These are phyloP conservation scores for Fusarium pseudonygamai DNA, from an alignment of 2,329 filamentous ascomycete genomes.

Conservation along the genomic window DNA sequence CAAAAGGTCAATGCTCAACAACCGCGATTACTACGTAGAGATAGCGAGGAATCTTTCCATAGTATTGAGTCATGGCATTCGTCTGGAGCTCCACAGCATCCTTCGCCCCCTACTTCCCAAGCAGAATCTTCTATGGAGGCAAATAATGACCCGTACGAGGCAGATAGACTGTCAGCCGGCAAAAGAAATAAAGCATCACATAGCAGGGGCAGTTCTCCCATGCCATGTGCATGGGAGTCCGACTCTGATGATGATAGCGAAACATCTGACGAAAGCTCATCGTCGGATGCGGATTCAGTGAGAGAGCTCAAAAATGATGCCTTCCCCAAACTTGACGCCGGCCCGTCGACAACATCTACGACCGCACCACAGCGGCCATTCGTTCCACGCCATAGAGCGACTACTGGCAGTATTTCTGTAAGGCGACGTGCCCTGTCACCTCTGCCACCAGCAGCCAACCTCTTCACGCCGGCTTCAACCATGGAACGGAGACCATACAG, in stretches of 20 bases:
- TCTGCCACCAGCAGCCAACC: slow-evolving; percentile 72
- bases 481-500: slow-evolving; percentile 40
- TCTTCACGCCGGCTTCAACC: slow-evolving; percentile 62
- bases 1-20: neutral
- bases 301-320: neutral
- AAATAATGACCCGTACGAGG: slow-evolving; percentile 6
- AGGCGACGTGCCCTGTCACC: slow-evolving; percentile 67
- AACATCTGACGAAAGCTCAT: slow-evolving; percentile 41
- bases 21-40: slow-evolving; percentile 22
- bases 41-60: slow-evolving; percentile 62
- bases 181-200: slow-evolving; percentile 7
- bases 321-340: neutral
- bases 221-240: slow-evolving; percentile 38
- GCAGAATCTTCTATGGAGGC: slow-evolving; percentile 49
- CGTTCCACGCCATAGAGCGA: slow-evolving; percentile 36
- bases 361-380: slow-evolving; percentile 20
- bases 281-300: slow-evolving; percentile 33
- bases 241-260: slow-evolving; percentile 38
- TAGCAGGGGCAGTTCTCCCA: slow-evolving; percentile 15
- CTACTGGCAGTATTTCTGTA: slow-evolving; percentile 42
- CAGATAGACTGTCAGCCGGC: neutral
- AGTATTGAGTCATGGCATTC: slow-evolving; percentile 64
- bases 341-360: neutral
- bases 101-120: slow-evolving; percentile 56
- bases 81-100: slow-evolving; percentile 49